These are phyloP conservation scores for Fagopyrum homotropicum DNA, from an alignment of 148 eudicot genomes.

Conservation along the genomic window DNA sequence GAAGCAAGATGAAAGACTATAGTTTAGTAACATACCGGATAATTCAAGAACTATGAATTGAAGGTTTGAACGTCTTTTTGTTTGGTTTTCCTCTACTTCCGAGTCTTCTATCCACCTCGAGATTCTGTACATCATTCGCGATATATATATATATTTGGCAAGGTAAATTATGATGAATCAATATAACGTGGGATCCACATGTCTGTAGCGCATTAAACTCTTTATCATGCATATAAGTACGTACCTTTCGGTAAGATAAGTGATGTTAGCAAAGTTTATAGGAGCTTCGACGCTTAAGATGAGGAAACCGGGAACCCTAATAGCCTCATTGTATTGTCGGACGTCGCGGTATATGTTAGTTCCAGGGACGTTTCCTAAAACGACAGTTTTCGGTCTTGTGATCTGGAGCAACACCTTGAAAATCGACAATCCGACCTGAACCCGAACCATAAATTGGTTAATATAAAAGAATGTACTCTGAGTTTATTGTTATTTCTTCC, in stretches of 20 bases:
- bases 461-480: background rate
- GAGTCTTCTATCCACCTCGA: conserved; percentile 10
- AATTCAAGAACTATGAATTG: conserved; percentile 1
- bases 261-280: conserved; percentile 11
- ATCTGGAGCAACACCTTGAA: conserved; percentile 81
- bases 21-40: background rate
- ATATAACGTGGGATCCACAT: no score
- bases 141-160: background rate
- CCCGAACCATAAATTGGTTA: background rate
- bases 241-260: conserved; percentile 5
- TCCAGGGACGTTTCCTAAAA: conserved; percentile 72
- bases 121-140: background rate
- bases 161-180: background rate
- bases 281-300: conserved; percentile 13
- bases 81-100: conserved; percentile 1
- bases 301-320: conserved; percentile 48
- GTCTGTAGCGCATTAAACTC: no score
- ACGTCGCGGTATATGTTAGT: conserved; percentile 60
- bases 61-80: background rate
- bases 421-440: conserved; percentile 70
- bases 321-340: conserved; percentile 77
- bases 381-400: conserved; percentile 73
- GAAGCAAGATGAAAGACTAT: background rate
- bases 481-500: no score
- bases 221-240: background rate